These are phyloP conservation scores for Melastoma malabathricum DNA, from an alignment of 345 rosid genomes.

Conservation along the genomic window DNA sequence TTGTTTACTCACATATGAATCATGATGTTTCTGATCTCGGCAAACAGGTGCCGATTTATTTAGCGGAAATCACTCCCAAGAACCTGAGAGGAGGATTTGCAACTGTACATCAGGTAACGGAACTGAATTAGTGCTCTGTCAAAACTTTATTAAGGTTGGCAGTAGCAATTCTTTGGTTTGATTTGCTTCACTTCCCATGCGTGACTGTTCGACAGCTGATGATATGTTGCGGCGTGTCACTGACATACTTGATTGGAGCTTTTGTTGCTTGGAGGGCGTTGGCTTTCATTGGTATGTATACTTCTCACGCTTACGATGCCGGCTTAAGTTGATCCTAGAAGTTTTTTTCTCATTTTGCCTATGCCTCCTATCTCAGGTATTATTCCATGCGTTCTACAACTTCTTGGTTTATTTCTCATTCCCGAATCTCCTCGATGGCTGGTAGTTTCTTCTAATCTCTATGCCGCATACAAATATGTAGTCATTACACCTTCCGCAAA, in stretches of 20 bases:
- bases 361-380: slow-evolving; percentile 17
- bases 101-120: slow-evolving; percentile 43
- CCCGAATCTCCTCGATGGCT: slow-evolving; percentile 58
- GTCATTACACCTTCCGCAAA: not conserved
- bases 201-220: slow-evolving; percentile 33
- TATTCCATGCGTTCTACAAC: slow-evolving; percentile 29
- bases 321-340: not conserved
- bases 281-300: slow-evolving; percentile 47
- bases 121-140: not conserved
- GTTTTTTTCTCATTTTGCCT: slow-evolving; percentile 5
- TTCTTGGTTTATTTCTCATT: slow-evolving; percentile 25
- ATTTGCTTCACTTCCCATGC: no score
- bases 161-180: no score
- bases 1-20: not conserved
- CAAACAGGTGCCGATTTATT: slow-evolving; percentile 57
- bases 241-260: slow-evolving; percentile 58
- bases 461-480: not conserved
- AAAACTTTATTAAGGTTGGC: no score
- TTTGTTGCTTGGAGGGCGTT: slow-evolving; percentile 48
- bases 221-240: slow-evolving; percentile 56
- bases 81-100: slow-evolving; percentile 62
- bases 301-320: not conserved
- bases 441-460: slow-evolving; percentile 14
- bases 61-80: slow-evolving; percentile 83
- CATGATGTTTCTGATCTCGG: not conserved